These are phyloP conservation scores for Pisolithus tinctorius DNA, from an alignment of 768 basidiomycete genomes.

Conservation along the genomic window DNA sequence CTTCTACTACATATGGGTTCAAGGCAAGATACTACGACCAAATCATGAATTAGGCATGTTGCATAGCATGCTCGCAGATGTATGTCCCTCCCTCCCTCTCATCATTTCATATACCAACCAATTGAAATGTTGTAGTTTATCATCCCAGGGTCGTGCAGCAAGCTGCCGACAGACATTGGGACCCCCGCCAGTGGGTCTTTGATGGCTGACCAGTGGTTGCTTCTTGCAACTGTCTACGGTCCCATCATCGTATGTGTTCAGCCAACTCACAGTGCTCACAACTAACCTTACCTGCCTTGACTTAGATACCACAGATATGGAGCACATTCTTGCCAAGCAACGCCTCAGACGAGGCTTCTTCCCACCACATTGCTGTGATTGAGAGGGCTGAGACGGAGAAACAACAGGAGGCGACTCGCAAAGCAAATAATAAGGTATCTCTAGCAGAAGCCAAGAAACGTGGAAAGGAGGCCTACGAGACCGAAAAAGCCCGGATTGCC, in stretches of 20 bases:
- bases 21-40: conserved; percentile 10
- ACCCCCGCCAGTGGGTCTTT: conserved; percentile 29
- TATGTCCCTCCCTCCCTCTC: background rate
- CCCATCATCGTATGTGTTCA: conserved; percentile 21
- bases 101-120: background rate
- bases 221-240: conserved; percentile 21
- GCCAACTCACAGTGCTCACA: background rate
- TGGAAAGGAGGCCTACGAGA: too few relatives aligned
- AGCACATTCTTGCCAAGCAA: too few relatives aligned
- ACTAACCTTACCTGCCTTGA: background rate
- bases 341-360: too few relatives aligned
- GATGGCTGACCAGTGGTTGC: conserved; percentile 30
- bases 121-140: conserved; percentile 1
- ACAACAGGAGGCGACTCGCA: too few relatives aligned
- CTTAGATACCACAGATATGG: conserved; percentile 13
- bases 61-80: background rate
- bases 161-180: conserved; percentile 21
- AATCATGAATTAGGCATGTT: background rate
- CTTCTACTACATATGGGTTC: conserved; percentile 23
- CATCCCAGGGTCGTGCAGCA: background rate
- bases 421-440: too few relatives aligned
- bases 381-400: too few relatives aligned
- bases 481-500: too few relatives aligned
- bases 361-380: too few relatives aligned
- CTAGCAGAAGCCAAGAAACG: too few relatives aligned